Base-by-base conservation (phyloP, 2,329 filamentous ascomycete genomes). In the Exophiala dermatitidis region DNA sequence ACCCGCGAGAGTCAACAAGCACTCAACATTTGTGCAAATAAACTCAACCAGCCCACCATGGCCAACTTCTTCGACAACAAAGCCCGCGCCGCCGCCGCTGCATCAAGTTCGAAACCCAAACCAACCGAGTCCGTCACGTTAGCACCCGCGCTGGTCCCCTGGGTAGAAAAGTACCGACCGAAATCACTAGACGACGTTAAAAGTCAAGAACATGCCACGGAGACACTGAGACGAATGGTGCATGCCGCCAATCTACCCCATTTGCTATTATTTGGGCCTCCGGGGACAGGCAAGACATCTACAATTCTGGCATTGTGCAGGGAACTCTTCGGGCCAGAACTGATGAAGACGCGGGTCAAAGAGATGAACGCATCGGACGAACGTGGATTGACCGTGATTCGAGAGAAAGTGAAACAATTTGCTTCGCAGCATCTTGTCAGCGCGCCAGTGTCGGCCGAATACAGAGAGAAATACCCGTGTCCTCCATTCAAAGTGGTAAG, bases 341-440 rank as follows among this genome's bases (percentile, higher is more conserved):
- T 98, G 65, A 87, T 95, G 66, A 90, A 89, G 66, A 83, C 88
- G 9, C 86, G 94, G 46, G 93, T 98, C n/a, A 88, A 98, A 57
- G 94, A 98, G 74, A 84, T 98, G 66, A 99, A 99, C 73, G 94
- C 94, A 63, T 98, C 94, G 36, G 93, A 99, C 73, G 93, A 99
- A 74, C 90, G 93, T 61, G 94, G 94, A 49, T 97, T 99, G 68
- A 86, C 83, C 56, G 97, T 99, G 60, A 91, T 99, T 36, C 86
- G 93, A 48, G 89, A 96, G 66, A 97, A 97, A 71, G 90, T 99
- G 69, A 98, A 98, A 71, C 86, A 95, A 71, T 99, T 99, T 70
- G 94, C 94, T 75, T 82, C 71, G 71, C 77, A 54, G 8, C 55
- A 57, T 43, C 50, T 63, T 29, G 57, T 60, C 8, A 58, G 61